Evolutionary conservation across 345 rosid species (phyloP).

Genomic region (Eucalyptus sp.): DNA sequence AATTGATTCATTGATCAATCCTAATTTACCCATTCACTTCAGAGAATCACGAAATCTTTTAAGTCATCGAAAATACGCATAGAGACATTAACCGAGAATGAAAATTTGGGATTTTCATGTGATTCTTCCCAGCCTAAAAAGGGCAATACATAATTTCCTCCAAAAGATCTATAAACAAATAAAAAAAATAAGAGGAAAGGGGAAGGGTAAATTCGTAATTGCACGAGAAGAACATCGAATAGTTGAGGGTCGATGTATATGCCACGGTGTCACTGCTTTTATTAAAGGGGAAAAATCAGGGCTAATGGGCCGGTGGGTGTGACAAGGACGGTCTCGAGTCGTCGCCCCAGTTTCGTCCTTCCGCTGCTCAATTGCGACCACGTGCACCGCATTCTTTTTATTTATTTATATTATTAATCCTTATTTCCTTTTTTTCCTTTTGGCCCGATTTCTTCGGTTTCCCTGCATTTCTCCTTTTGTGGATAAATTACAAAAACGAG

Average conservation of each 20-base stretch:
- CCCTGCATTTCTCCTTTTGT: background rate
- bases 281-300: too few species aligned
- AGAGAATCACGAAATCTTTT: rapidly evolving
- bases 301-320: background rate
- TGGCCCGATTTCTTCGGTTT: background rate
- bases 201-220: background rate
- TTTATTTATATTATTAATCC: background rate
- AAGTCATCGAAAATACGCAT: background rate
- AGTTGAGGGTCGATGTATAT: background rate
- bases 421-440: too few species aligned
- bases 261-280: background rate
- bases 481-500: background rate
- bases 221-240: background rate
- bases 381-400: background rate
- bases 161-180: background rate
- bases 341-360: background rate
- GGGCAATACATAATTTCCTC: background rate
- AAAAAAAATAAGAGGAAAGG: background rate
- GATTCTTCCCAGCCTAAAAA: background rate
- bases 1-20: background rate
- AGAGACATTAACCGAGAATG: background rate
- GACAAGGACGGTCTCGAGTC: background rate
- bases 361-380: background rate
- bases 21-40: rapidly evolving
- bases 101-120: background rate